phyloP scores from a whole-genome alignment of 345 rosid genomes.

The Eucalyptus pauciflora region DNA sequence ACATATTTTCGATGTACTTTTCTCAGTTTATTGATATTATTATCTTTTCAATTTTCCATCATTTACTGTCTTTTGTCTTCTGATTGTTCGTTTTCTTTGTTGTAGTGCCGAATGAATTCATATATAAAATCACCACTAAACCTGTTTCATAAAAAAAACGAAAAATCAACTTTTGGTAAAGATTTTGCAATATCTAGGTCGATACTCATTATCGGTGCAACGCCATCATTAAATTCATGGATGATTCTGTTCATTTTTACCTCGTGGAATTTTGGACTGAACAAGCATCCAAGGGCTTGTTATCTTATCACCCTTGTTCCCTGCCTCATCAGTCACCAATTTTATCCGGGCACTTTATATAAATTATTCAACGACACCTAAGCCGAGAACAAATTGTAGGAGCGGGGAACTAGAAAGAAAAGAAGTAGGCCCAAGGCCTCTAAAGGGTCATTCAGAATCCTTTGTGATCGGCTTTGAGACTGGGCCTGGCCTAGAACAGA shows the following conservation, averaged over 20 bases:
- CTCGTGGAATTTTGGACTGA: neutral
- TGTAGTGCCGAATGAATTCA: neutral
- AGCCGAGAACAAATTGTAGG: neutral
- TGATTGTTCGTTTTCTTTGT: no score
- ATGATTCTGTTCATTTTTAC: neutral
- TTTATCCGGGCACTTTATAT: neutral
- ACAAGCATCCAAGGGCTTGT: neutral
- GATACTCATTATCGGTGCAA: neutral
- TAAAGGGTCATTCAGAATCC: neutral
- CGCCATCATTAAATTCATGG: neutral
- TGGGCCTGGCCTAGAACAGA: neutral
- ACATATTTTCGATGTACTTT: neutral
- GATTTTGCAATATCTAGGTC: neutral
- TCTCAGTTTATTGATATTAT: no score
- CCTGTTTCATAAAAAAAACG: neutral
- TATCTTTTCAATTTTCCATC: neutral
- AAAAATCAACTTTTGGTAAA: neutral
- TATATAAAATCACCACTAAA: neutral
- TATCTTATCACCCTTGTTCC: neutral
- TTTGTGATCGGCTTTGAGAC: neutral
- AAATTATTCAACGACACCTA: neutral
- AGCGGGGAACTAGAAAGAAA: neutral
- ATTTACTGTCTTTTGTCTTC: neutral
- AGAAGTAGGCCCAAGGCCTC: neutral
- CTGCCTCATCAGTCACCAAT: neutral